Evolutionary conservation across 2,329 filamentous ascomycete species (phyloP), one percentile per base, ranked within the genome.

Genomic region (Ophiosphaerella herpotricha): DNA sequence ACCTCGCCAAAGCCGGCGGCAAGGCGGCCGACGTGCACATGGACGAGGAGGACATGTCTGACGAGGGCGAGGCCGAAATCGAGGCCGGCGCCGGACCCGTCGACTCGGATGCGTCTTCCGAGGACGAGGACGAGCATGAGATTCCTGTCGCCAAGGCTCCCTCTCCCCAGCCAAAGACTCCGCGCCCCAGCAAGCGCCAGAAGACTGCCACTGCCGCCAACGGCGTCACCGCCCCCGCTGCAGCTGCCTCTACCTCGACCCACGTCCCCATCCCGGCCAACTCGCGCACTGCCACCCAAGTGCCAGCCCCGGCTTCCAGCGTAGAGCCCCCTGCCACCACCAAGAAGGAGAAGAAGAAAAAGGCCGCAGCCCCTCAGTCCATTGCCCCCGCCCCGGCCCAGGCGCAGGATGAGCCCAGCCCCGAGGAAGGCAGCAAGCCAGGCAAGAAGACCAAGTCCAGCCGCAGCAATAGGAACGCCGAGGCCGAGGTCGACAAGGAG

Each of bases 1-100:
- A 86, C 75, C 80, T 83, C 64, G 79, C 79, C 43, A 76, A 74
- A 23, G 63, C 60, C 36, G 68, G 65, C 40, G 59, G 54, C 43
- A 61, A 77, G 44, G 71, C 69, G 14, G 67, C 74, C 31, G 78
- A 80, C 40, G 71, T 78, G 37, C 74, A 76, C 52, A 75, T 75
- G 14, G 72, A 70, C 39, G 68, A 75, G 14, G 68, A 75, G 14
- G 63, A 66, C 13, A 54, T 48, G 4, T 55, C 52, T 4, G 58
- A 61, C 39, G 57, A 57, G 16, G 65, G 63, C 18, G 63, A 66
- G 18, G 50, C 44, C 31, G 62, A 64, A 21, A 48, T 57, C n/a
- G 66, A 74, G 75, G 66, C 56, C 11, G 70, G 71, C 37, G 66
- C 46, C 7, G 67, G 58, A 7, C 61, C 56, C 12, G 52, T 76